phyloP scores from a whole-genome alignment of 2,329 filamentous ascomycete genomes.

The Aureobasidium sp. region DNA sequence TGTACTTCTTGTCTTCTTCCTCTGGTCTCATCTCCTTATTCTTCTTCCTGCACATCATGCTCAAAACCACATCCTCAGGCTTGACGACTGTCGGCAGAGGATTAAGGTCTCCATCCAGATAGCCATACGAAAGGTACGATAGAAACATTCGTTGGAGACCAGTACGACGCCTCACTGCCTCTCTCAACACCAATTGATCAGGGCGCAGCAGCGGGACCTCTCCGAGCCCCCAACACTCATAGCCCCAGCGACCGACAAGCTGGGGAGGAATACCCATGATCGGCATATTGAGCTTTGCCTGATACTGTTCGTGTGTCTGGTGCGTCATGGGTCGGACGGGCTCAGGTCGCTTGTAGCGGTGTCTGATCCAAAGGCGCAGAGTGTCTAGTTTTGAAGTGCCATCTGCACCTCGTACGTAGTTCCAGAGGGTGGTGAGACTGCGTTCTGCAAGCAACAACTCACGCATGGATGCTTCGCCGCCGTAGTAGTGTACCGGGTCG shows the following conservation, averaged over 20 bases:
- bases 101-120: constrained; percentile 44
- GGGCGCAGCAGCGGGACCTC: constrained; percentile 41
- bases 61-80: constrained; percentile 35
- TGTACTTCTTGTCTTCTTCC: not conserved
- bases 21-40: not conserved
- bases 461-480: constrained; percentile 39
- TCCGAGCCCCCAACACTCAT: constrained; percentile 28
- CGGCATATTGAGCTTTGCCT: constrained; percentile 18
- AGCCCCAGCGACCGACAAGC: constrained; percentile 45
- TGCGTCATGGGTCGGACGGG: not conserved
- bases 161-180: constrained; percentile 46
- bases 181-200: constrained; percentile 51
- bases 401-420: constrained; percentile 50
- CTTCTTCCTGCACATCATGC: constrained; percentile 33
- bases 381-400: constrained; percentile 47
- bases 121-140: constrained; percentile 56
- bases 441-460: constrained; percentile 40
- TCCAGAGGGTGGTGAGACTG: constrained; percentile 38
- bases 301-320: constrained; percentile 16
- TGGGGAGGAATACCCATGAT: constrained; percentile 45
- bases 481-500: constrained; percentile 50
- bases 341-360: constrained; percentile 38
- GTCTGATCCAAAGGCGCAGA: constrained; percentile 48
- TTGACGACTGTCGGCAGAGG: constrained; percentile 40
- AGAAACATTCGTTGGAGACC: constrained; percentile 45